phyloP scores from a whole-genome alignment of 768 basidiomycete species.

The Lentinula raphanica region DNA sequence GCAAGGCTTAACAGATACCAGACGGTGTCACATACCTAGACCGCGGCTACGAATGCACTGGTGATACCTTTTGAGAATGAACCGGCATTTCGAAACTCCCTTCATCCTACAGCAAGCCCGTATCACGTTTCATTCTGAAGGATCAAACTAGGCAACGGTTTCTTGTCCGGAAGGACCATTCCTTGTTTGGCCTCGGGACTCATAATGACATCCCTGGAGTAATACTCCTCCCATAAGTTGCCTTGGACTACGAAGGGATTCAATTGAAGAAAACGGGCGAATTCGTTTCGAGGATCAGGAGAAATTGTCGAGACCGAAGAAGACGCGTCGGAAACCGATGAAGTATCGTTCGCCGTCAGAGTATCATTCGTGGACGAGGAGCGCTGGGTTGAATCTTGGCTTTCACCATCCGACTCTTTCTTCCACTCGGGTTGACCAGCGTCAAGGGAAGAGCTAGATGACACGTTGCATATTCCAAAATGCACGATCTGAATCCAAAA shows the following conservation, averaged over 20 bases:
- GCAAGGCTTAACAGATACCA: too few relatives aligned
- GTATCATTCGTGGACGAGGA: background rate
- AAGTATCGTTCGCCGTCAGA: too few relatives aligned
- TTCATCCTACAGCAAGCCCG: too few relatives aligned
- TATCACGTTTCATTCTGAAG: background rate
- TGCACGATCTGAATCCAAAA: slow-evolving; percentile 49
- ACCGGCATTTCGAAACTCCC: too few relatives aligned
- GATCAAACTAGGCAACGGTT: slow-evolving; percentile 33
- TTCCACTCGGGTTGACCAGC: slow-evolving; percentile 4
- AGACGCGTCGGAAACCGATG: too few relatives aligned
- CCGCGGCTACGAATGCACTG: too few relatives aligned
- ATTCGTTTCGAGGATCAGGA: slow-evolving; percentile 17
- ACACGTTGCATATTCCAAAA: slow-evolving; percentile 28
- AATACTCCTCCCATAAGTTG: slow-evolving; percentile 38
- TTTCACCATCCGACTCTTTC: background rate
- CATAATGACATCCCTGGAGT: slow-evolving; percentile 40
- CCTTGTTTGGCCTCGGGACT: slow-evolving; percentile 28
- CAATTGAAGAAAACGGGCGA: slow-evolving; percentile 31
- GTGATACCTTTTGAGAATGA: too few relatives aligned
- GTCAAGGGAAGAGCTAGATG: background rate
- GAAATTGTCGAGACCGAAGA: background rate
- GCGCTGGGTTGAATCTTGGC: background rate
- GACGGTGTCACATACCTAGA: too few relatives aligned
- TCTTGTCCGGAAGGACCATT: slow-evolving; percentile 43
- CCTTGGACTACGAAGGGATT: slow-evolving; percentile 38